Base-by-base conservation (phyloP, 2,329 filamentous ascomycete genomes). In the Arachnomyces sp. region DNA sequence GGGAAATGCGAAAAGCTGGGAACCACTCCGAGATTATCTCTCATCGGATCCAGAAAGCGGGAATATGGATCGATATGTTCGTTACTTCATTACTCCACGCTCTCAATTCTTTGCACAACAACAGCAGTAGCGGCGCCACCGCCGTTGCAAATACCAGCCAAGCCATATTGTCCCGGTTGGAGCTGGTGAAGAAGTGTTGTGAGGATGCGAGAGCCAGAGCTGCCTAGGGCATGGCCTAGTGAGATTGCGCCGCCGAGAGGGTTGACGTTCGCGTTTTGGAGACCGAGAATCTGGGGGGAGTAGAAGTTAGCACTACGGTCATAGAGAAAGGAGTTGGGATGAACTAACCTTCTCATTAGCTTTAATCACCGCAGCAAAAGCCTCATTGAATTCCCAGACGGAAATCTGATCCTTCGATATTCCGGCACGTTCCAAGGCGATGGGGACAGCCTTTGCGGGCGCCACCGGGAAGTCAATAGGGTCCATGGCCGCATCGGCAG, bases 321-420 rank as follows among this genome's bases (percentile, higher is more conserved):
- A 7, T 8, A 40, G 17, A 20, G 28, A 42, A 31, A 30, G 13
- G 25, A 25, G 28, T 11, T 17, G 13, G n/a, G 9, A 28, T 35
- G 45, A 28, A 40, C 62, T 54, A 55, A 82, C 81, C 77, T 94
- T 89, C 55, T 86, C 82, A 58, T 96, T 95, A 31, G 90, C 89
- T 60, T 92, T 88, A 63, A 95, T 92, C 20, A 95, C 89, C 3
- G 85, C 86, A 18, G 92, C 90, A 59, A 98, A 98, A 0, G 92
- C 92, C 68, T 98, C 92, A 63, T 98, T 98, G 65, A 98, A 94
- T 63, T 96, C 92, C 90, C 92, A 96, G 15, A 95, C 70, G 4
- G 90, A 81, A 34, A 98, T 87, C 62, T 96, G 84, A 34, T 93
- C 83, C 65, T 89, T 87, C 49, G 79, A 86, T 50, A 98, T 89